A percentile compares a stretch with the other conserved stretches of the same genome.
These are phyloP conservation scores for Trichomonas vaginalis DNA, from an alignment of 208 protist genomes.

Conservation along the genomic window DNA sequence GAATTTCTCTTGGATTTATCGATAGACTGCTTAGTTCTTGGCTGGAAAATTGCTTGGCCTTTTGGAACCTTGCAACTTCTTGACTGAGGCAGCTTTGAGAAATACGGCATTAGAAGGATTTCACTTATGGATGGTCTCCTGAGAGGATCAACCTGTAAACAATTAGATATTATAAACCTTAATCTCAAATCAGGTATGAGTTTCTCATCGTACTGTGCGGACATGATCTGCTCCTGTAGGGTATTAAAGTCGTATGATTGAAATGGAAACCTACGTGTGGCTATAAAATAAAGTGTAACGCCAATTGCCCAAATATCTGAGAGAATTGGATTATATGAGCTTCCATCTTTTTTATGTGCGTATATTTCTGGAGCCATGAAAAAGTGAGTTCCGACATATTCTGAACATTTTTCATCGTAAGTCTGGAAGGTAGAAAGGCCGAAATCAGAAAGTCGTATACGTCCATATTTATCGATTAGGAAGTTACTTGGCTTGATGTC, in stretches of 20 bases:
- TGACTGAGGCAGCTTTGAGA: not conserved
- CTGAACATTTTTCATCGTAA: not conserved
- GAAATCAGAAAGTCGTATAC: conserved; percentile 21
- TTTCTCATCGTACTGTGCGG: not conserved
- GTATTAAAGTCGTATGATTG: not conserved
- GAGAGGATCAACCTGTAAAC: not conserved
- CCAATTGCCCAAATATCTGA: not conserved
- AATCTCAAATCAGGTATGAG: not conserved
- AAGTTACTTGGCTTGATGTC: conserved; percentile 28
- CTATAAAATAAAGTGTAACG: not conserved
- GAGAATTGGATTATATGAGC: not conserved
- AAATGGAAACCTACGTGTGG: not conserved
- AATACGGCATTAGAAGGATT: not conserved
- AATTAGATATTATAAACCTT: not conserved
- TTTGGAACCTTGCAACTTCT: not conserved
- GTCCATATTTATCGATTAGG: not conserved
- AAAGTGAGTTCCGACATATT: not conserved
- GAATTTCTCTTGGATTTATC: not conserved
- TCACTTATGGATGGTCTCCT: not conserved
- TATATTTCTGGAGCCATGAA: not conserved
- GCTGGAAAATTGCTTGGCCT: not conserved
- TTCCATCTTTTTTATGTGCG: not conserved
- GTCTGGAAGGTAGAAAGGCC: conserved; percentile 12
- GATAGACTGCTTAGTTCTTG: not conserved
- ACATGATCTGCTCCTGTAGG: not conserved